phyloP scores from a whole-genome alignment of 2,329 filamentous ascomycete genomes.

The Pseudogymnoascus sp. region DNA sequence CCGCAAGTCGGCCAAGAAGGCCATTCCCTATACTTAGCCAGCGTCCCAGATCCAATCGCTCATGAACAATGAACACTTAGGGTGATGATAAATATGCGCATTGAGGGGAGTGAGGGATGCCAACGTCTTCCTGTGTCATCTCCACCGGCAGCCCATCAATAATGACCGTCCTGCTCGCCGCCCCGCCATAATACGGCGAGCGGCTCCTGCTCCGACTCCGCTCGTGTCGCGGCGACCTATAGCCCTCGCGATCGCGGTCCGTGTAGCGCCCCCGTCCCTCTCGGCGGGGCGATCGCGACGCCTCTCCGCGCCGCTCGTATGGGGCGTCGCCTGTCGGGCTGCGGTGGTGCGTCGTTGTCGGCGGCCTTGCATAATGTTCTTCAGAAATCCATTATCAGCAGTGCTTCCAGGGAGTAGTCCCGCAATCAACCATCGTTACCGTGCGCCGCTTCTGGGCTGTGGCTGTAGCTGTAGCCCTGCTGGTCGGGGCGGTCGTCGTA shows the following conservation, averaged over 20 bases:
- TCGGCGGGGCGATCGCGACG: constrained; percentile 29
- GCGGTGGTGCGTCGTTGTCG: constrained; percentile 22
- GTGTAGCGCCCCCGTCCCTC: constrained; percentile 25
- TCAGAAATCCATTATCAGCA: constrained; percentile 27
- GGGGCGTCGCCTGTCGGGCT: constrained; percentile 25
- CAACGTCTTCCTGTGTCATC: constrained; percentile 44
- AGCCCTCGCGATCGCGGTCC: constrained; percentile 28
- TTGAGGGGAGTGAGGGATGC: constrained; percentile 31
- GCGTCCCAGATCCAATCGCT: constrained; percentile 23
- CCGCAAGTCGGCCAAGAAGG: constrained; percentile 24
- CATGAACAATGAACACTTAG: constrained; percentile 29
- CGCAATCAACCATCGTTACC: constrained; percentile 28
- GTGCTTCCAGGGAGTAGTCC: constrained; percentile 19
- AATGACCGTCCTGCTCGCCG: constrained; percentile 44
- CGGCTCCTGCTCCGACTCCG: constrained; percentile 19
- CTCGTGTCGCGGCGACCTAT: constrained; percentile 21
- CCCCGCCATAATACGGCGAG: constrained; percentile 23
- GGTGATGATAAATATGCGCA: constrained; percentile 19
- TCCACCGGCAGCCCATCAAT: constrained; percentile 44
- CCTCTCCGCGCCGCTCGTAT: constrained; percentile 31
- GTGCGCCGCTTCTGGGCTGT: constrained; percentile 26
- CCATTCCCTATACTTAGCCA: constrained; percentile 30
- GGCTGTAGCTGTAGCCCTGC: constrained; percentile 14
- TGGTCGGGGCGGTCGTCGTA: constrained; percentile 33
- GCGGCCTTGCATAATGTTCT: constrained; percentile 27